Evolutionary conservation across 805 yeast species (phyloP).

Genomic region (Candida patagonica): DNA sequence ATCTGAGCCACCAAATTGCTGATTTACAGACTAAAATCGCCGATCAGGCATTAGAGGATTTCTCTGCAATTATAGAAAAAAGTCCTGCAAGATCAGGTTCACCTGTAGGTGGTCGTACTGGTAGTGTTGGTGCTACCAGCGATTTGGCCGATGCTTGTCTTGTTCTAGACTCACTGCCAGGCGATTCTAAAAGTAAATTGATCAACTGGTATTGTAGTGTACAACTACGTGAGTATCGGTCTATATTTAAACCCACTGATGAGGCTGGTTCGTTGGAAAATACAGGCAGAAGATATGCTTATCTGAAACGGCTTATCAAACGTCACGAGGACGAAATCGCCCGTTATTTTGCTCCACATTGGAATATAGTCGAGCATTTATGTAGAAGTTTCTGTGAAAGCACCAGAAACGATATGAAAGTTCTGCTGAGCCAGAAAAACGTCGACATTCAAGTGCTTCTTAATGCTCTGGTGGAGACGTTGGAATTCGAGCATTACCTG

Average conservation of each 20-base stretch:
- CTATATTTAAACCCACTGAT: conserved; percentile 68
- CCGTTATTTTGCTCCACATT: conserved; percentile 52
- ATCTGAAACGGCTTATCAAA: conserved; percentile 62
- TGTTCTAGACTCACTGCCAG: conserved; percentile 49
- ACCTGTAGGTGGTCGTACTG: conserved; percentile 7
- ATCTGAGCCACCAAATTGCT: conserved; percentile 48
- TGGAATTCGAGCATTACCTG: conserved; percentile 74
- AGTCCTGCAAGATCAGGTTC: not conserved
- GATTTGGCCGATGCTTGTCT: conserved; percentile 52
- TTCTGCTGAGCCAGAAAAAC: conserved; percentile 30
- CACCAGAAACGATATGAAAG: conserved; percentile 59
- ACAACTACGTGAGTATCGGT: conserved; percentile 61
- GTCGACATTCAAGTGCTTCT: conserved; percentile 58
- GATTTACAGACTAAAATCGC: conserved; percentile 51
- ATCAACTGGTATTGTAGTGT: conserved; percentile 63
- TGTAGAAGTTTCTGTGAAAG: conserved; percentile 54
- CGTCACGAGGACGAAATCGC: conserved; percentile 45
- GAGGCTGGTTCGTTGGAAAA: conserved; percentile 96
- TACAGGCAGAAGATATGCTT: conserved; percentile 68
- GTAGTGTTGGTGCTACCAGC: conserved; percentile 9
- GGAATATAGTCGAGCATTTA: conserved; percentile 62
- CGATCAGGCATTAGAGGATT: conserved; percentile 65
- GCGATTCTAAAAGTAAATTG: conserved; percentile 47
- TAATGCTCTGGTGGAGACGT: conserved; percentile 60
- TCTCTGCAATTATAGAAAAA: conserved; percentile 31